These are phyloP conservation scores for Nemania diffusa DNA, from an alignment of 2,329 filamentous ascomycete genomes.

Conservation along the genomic window DNA sequence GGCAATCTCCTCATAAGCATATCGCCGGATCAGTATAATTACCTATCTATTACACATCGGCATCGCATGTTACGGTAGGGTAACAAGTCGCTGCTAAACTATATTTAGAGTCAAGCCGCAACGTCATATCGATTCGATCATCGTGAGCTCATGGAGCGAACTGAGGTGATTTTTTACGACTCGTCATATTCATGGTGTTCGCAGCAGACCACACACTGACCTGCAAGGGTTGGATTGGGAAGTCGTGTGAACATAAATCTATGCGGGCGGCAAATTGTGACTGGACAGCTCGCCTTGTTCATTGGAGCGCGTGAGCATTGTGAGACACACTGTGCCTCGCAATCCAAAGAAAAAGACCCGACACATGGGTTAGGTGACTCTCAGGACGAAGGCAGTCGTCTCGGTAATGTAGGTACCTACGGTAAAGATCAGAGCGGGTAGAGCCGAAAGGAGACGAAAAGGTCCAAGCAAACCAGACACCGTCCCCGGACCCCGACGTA, in stretches of 20 bases:
- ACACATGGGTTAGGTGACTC: conserved; percentile 27
- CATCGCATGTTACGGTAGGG: background rate
- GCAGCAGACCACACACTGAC: too few species aligned
- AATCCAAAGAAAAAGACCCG: background rate
- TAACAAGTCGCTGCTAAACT: background rate
- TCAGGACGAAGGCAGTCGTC: background rate
- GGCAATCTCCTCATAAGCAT: conserved; percentile 4
- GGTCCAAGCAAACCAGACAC: conserved; percentile 8
- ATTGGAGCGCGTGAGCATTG: background rate
- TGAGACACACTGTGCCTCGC: background rate
- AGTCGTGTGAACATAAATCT: background rate
- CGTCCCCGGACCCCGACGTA: background rate
- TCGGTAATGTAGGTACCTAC: conserved; percentile 14
- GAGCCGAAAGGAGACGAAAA: conserved; percentile 5
- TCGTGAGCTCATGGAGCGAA: too few species aligned
- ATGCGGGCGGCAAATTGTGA: background rate
- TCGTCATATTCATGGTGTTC: too few species aligned
- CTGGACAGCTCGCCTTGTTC: background rate
- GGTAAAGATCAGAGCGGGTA: conserved; percentile 13
- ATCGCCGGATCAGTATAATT: background rate
- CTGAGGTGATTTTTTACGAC: too few species aligned
- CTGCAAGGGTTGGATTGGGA: too few species aligned
- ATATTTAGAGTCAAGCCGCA: background rate
- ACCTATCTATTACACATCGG: too few species aligned
- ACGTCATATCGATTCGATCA: too few species aligned